Conservation (phyloP, 2,329 filamentous ascomycete genomes). For the Phialophora verrucosa region DNA sequence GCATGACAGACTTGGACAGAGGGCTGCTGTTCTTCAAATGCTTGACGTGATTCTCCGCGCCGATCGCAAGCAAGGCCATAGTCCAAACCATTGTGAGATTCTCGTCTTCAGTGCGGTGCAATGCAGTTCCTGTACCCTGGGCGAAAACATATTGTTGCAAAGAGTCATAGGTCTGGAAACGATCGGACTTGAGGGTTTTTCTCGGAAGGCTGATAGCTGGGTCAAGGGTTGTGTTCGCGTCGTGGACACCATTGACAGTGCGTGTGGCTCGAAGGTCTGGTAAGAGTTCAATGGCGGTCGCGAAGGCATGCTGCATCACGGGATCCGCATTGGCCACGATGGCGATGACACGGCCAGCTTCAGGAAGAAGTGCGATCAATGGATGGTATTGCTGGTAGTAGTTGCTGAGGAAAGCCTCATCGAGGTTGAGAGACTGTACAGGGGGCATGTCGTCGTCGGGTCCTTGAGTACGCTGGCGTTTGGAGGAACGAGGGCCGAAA, state of each 20-base stretch:
- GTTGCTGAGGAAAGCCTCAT: constrained; percentile 21
- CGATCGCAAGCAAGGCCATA: constrained; percentile 25
- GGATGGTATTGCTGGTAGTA: constrained; percentile 37
- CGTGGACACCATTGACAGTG: constrained; percentile 26
- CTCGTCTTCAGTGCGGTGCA: constrained; percentile 14
- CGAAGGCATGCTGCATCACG: constrained; percentile 26
- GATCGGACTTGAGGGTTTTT: constrained; percentile 4
- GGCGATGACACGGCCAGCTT: constrained; percentile 21
- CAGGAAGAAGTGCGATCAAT: constrained; percentile 36
- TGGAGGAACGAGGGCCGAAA: constrained; percentile 27
- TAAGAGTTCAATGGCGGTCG: constrained; percentile 24
- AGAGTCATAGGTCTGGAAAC: constrained; percentile 19
- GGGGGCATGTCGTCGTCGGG: constrained; percentile 11
- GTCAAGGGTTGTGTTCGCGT: constrained; percentile 8
- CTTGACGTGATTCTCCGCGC: constrained; percentile 31
- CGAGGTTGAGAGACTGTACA: constrained; percentile 14
- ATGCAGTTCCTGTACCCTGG: constrained; percentile 2
- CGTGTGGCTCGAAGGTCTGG: constrained; percentile 2
- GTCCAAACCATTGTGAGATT: constrained; percentile 34
- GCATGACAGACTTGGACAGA: constrained; percentile 13
- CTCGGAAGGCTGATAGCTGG: constrained; percentile 9
- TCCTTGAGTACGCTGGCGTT: constrained; percentile 26
- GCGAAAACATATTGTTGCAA: constrained; percentile 24
- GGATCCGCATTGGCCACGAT: constrained; percentile 14
- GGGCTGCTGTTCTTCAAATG: constrained; percentile 13